Evolutionary conservation across 2,329 filamentous ascomycete genomes (phyloP).

Genomic region (Gliomastix tumulicola): DNA sequence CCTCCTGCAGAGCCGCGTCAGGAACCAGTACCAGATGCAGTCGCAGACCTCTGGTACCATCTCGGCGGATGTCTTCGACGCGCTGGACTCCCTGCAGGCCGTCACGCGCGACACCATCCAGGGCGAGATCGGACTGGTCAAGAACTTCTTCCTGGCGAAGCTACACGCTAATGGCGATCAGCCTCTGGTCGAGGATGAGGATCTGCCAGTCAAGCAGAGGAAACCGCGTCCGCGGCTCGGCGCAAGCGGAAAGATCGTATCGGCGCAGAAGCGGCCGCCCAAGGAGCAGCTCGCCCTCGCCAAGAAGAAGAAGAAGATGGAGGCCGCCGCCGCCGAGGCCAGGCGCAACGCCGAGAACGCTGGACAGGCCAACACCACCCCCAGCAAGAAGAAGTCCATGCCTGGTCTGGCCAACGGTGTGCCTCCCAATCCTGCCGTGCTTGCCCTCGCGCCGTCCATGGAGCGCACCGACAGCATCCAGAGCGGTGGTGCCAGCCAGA

Average conservation of each 20-base stretch:
- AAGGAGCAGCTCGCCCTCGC: conserved; percentile 77
- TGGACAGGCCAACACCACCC: conserved; percentile 27
- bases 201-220: conserved; percentile 87
- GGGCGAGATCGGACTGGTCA: conserved; percentile 78
- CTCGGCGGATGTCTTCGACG: conserved; percentile 55
- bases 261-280: conserved; percentile 73
- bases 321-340: conserved; percentile 48
- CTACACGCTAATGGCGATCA: conserved; percentile 75
- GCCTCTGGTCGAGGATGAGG: conserved; percentile 86
- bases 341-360: conserved; percentile 28
- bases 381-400: conserved; percentile 46
- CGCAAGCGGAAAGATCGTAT: conserved; percentile 78
- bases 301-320: conserved; percentile 81
- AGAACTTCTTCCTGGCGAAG: conserved; percentile 87
- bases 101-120: conserved; percentile 74
- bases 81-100: conserved; percentile 64
- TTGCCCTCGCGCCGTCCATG: conserved; percentile 41
- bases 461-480: conserved; percentile 52
- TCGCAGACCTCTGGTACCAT: conserved; percentile 53
- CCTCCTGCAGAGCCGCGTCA: conserved; percentile 84
- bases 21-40: conserved; percentile 77
- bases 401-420: conserved; percentile 28
- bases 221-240: conserved; percentile 59
- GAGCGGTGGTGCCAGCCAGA: conserved; percentile 54
- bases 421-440: conserved; percentile 28